Evolutionary conservation across 2,329 filamentous ascomycete species (phyloP).

Genomic region (Penicillium sp.): DNA sequence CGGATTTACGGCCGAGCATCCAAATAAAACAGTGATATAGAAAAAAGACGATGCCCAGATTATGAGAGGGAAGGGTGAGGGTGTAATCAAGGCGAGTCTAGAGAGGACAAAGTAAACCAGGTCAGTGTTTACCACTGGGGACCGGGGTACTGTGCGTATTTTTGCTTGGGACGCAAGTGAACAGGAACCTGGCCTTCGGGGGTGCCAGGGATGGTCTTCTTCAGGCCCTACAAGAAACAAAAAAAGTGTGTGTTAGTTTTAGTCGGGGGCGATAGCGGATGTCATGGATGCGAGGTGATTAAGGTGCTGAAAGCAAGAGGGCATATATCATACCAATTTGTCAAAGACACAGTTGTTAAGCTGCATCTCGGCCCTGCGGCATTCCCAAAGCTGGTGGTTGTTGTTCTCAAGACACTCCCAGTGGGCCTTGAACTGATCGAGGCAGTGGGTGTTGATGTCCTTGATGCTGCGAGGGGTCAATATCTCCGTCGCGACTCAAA

Average conservation of each 20-base stretch:
- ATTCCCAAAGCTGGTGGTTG: conserved; percentile 98
- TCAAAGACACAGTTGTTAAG: conserved; percentile 95
- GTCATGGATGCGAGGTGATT: background rate
- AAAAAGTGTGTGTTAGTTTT: conserved; percentile 1
- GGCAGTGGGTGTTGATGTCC: conserved; percentile 93
- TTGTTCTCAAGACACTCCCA: conserved; percentile 96
- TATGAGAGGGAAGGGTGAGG: conserved; percentile 10
- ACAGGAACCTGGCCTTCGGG: conserved; percentile 68
- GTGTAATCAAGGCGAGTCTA: conserved; percentile 11
- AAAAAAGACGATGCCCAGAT: conserved; percentile 21
- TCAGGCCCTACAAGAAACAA: conserved; percentile 60
- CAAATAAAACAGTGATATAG: conserved; percentile 22
- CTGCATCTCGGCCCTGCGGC: conserved; percentile 79
- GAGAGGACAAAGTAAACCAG: conserved; percentile 2
- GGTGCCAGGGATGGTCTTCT: conserved; percentile 75
- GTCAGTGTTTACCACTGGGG: conserved; percentile 34
- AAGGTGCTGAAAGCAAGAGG: background rate
- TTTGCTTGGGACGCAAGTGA: conserved; percentile 62
- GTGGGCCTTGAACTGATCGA: conserved; percentile 86
- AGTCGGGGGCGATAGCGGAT: background rate
- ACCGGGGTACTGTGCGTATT: conserved; percentile 42
- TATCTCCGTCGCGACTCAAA: background rate
- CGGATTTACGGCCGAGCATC: conserved; percentile 21
- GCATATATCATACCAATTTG: conserved; percentile 69
- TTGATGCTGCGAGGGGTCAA: conserved; percentile 61